Conservation (phyloP, 2,329 filamentous ascomycete species). For the Venturia asperata region DNA sequence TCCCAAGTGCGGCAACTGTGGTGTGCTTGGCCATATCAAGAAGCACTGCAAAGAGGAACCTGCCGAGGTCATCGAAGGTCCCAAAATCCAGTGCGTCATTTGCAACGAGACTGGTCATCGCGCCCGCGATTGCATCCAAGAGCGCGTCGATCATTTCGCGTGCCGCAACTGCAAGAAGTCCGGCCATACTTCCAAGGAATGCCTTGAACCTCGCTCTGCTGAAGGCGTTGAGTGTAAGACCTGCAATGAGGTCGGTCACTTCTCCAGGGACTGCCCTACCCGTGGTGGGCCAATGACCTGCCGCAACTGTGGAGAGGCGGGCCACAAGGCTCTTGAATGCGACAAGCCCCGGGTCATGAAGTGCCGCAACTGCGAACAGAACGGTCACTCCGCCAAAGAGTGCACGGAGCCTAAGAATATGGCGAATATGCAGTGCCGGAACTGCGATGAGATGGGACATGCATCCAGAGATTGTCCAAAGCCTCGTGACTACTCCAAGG, state of each 20-base stretch:
- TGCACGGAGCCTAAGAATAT: constrained; percentile 27
- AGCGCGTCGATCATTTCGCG: constrained; percentile 54
- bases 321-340: constrained; percentile 30
- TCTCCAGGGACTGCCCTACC: constrained; percentile 20
- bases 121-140: constrained; percentile 54
- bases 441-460: constrained; percentile 50
- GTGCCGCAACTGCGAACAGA: constrained; percentile 31
- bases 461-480: constrained; percentile 44
- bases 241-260: constrained; percentile 27
- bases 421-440: constrained; percentile 60
- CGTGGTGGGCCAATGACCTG: constrained; percentile 26
- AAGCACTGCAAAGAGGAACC: constrained; percentile 56
- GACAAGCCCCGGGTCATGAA: constrained; percentile 29
- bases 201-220: constrained; percentile 40
- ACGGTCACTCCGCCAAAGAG: constrained; percentile 20
- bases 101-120: constrained; percentile 59
- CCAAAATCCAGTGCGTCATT: constrained; percentile 56
- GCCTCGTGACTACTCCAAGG: constrained; percentile 46
- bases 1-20: constrained; percentile 57
- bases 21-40: constrained; percentile 55
- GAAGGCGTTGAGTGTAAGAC: constrained; percentile 59
- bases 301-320: constrained; percentile 30
- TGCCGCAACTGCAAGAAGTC: constrained; percentile 61
- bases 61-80: constrained; percentile 31
- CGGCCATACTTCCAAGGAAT: constrained; percentile 33